Base-by-base conservation (phyloP, 2,329 filamentous ascomycete genomes). In the Apiospora malaysiana region DNA sequence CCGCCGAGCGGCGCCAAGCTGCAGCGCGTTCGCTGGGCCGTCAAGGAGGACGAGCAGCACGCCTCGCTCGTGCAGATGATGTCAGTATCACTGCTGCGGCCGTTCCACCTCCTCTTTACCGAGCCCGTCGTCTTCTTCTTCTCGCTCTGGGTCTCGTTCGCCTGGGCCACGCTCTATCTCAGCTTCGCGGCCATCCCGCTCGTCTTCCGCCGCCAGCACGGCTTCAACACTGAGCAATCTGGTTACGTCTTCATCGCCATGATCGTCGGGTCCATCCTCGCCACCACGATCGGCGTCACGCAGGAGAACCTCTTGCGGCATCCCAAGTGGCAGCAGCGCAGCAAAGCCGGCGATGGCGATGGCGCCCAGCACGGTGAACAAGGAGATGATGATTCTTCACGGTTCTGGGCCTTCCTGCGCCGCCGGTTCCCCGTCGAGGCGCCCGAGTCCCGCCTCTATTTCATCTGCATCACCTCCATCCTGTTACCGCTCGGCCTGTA, bases 111-210 rank as follows among this genome's bases (percentile, higher is more conserved):
- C 1, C 88, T 95, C 21, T 83, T 91, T 74, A 94, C 92, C 0
- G 93, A 95, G 75, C 91, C 92, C 0, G 91, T 94, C 12, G 92
- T 95, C 18, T 94, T 94, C 81, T 94, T 89, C 83, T 98, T 98
- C 83, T 94, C 92, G 0, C 85, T 97, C 0, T 98, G 95, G 95
- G 92, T 94, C 0, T 88, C 93, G 0, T 98, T 98, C 80, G 91
- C 91, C 25, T 98, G 95, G 95, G 94, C 92, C 0, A 88, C 97
- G 0, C 87, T 98, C 0, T 98, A 97, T 80, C 84, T 97, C 23
- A 94, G 92, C 16, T 95, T 97, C 75, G 89, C 90, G 18, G 92
- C 93, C 0, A 89, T 97, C 6, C 93, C 94, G 0, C 86, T 96
- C 4, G 90, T 97, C 32, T 97, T 96, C 81, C 77, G 84, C 27